Evolutionary conservation across 805 yeast genomes (phyloP), one percentile per base, ranked within the genome.

Genomic region (Blastobotrys parvus): DNA sequence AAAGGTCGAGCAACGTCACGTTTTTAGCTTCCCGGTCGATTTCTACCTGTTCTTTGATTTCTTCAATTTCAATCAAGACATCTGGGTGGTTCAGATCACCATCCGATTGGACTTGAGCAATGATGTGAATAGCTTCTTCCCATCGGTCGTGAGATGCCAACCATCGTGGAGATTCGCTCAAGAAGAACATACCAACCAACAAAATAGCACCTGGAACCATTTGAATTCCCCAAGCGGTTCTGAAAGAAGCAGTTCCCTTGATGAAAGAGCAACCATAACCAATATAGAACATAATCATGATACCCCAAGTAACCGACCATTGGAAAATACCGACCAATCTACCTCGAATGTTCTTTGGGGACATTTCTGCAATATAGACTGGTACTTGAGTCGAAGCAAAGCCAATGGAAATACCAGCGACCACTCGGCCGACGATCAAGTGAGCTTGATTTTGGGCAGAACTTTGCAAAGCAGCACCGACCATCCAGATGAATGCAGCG

Each of bases 361-460:
- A 69, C 46, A 79, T 64, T 60, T 80, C 87, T 6, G 84, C 74
- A 43, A 78, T 72, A 57, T 72, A 80, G 35, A 78, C 78, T 23
- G 87, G 87, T 29, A 78, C 81, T 49, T 71, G 80, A 10, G 82
- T 68, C 3, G 84, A 74, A 46, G 81, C 79, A 43, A 78, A 66
- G 49, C 86, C 87, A 44, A 80, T 70, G 55, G 80, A 84, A 35
- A 77, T 50, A 48, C 86, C 87, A 36, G 82, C 62, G 49, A 80
- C 72, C 22, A 77, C 55, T 51, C 84, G 70, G 18, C 83, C 83
- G 47, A 67, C 57, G 53, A 74, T 72, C 45, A 69, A 62, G 57
- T 69, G 74, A 20, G 65, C 69, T 18, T 61, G 54, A 48, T 68
- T 62, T 43, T 59, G 68, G 13, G 77, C 52, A 4, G 77, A 64